Conservation (phyloP, 2,329 filamentous ascomycete species). For the Fusarium humuli region DNA sequence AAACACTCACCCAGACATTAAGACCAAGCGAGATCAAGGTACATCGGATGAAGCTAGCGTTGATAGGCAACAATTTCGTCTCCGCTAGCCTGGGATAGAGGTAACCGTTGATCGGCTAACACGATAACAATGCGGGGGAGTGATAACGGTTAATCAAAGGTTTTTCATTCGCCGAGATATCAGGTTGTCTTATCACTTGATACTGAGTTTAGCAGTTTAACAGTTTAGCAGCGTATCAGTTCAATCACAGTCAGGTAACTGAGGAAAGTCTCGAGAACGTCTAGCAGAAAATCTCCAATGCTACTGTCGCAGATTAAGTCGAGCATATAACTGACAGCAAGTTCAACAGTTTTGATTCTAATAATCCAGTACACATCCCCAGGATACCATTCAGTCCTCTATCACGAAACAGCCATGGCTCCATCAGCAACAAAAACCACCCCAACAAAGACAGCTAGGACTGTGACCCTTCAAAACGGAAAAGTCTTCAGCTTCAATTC, state of each 20-base stretch:
- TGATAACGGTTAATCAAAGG: not conserved
- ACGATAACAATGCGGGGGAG: not conserved
- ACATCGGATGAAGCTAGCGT: not conserved
- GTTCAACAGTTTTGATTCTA: fast-evolving
- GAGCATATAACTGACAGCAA: not conserved
- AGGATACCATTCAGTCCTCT: no score
- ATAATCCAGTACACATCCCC: not conserved
- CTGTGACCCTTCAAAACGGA: conserved; percentile 1
- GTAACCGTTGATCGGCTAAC: not conserved
- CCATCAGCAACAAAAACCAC: not conserved
- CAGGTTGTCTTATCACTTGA: not conserved
- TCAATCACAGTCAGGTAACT: not conserved
- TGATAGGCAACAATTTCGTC: not conserved
- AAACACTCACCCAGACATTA: conserved; percentile 31
- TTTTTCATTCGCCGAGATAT: not conserved
- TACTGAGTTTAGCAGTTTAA: not conserved
- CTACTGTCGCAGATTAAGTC: no score
- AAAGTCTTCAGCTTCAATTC: not conserved
- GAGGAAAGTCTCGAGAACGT: not conserved
- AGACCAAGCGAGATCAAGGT: conserved; percentile 45
- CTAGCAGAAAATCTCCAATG: no score
- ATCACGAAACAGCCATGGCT: not conserved
- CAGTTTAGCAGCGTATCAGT: not conserved
- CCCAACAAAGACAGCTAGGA: not conserved
- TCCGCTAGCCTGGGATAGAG: not conserved